Evolutionary conservation across 805 yeast species (phyloP), one percentile per base, ranked within the genome.

Genomic region (Kazachstania africana): DNA sequence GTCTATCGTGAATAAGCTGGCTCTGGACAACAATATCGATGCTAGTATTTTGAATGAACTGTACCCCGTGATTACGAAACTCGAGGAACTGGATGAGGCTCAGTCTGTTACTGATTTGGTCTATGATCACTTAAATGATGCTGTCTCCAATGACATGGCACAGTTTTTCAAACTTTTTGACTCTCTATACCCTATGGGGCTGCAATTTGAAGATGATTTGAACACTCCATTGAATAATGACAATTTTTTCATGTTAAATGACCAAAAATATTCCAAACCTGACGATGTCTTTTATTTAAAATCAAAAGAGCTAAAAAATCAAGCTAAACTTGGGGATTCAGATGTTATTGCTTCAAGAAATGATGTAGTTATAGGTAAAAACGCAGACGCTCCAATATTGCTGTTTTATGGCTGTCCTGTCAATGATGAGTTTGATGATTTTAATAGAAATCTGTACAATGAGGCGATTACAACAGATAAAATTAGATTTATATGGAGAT

Each of bases 261-360:
- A 43, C 3, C 36, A 42, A 29, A 36, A 28, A 12, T 78, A 76
- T 46, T 75, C 85, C 44, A 70, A 77, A 8, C 60, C 76, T 3
- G 81, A 72, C 34, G 94, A 79, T 35, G 67, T 84, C 1, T 91
- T 72, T 52, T 94, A 95, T 3, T 62, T 91, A 35, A 77, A 78
- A 50, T 70, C 83, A 0, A 60, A 61, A 16, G 57, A 59, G n/a
- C 43, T 49, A 5, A 32, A 38, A 16, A 35, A 31, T 8, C 58
- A 52, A 31, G 36, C 43, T 6, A 16, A 16, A 15, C 19, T 42
- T 6, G 28, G 40, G 2, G 53, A 48, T 28, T 36, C 36, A 4
- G 29, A 36, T 4, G 31, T 45, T 3, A 18, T 57, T 12, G 27
- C 57, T 3, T 62, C 72, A 0, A 13, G 16, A 2, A 67, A 70